A percentile compares a stretch with the other conserved stretches of the same genome.
Conservation (phyloP, 208 protist genomes). For the Novymonas esmeraldas region DNA sequence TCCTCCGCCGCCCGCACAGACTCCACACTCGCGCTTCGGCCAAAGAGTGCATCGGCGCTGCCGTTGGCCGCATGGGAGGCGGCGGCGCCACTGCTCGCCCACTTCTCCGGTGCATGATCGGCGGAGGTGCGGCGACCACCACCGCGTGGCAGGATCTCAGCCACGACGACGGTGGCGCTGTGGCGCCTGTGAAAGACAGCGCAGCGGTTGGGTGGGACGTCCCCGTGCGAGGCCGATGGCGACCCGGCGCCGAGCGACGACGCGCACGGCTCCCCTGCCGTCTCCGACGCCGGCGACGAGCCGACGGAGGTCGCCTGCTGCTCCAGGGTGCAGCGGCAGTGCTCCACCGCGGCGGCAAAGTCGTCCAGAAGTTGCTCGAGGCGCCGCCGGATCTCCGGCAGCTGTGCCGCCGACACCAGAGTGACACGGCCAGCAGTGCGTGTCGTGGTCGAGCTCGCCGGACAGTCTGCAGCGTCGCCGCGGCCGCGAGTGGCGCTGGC, state of each 20-base stretch:
- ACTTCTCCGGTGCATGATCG: conserved; percentile 9
- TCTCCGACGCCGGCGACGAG: conserved; percentile 7
- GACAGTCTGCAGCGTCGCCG: neutral
- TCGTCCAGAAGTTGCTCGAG: conserved; percentile 24
- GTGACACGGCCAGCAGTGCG: neutral
- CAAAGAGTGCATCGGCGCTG: neutral
- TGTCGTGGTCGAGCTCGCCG: neutral
- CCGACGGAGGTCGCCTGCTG: conserved; percentile 6
- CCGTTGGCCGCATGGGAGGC: neutral
- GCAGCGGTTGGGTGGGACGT: neutral
- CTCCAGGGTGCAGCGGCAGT: conserved; percentile 17
- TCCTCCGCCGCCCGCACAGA: conserved; percentile 10
- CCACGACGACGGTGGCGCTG: conserved; percentile 11
- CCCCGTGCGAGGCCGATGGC: neutral
- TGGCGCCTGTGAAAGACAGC: neutral
- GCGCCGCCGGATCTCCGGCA: conserved; percentile 10
- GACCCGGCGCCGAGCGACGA: neutral
- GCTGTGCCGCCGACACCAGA: neutral
- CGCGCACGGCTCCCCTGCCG: neutral
- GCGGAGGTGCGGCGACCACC: conserved; percentile 1
- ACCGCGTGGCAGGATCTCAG: conserved; percentile 9
- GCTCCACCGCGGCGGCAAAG: conserved; percentile 23
- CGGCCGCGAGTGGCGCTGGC: neutral
- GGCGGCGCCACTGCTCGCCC: neutral
- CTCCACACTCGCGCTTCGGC: conserved; percentile 5